Conservation (phyloP, 2,329 filamentous ascomycete genomes). For the Knufia petricola region DNA sequence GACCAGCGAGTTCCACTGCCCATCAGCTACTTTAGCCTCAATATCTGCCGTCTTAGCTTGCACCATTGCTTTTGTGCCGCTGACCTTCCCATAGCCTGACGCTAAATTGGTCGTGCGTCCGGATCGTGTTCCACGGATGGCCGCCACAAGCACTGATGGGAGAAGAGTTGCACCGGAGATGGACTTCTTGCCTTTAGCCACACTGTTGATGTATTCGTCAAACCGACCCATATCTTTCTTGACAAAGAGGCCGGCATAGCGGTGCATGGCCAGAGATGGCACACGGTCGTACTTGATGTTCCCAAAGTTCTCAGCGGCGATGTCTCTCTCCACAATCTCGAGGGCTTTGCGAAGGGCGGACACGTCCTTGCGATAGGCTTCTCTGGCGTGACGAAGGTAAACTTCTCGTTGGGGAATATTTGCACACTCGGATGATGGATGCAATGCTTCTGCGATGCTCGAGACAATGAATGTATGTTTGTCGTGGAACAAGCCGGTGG, state of each 20-base stretch:
- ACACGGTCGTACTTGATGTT: slow-evolving; percentile 50
- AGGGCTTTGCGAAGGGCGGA: slow-evolving; percentile 44
- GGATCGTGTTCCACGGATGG: neutral
- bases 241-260: slow-evolving; percentile 42
- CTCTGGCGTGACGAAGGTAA: slow-evolving; percentile 46
- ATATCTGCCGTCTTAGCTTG: slow-evolving; percentile 27
- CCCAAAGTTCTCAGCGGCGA: slow-evolving; percentile 38
- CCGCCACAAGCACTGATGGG: slow-evolving; percentile 41
- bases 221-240: slow-evolving; percentile 44
- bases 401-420: slow-evolving; percentile 34
- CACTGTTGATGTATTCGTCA: slow-evolving; percentile 39
- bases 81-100: slow-evolving; percentile 2
- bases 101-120: neutral
- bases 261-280: slow-evolving; percentile 49
- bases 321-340: slow-evolving; percentile 43
- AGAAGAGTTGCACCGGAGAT: slow-evolving; percentile 50
- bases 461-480: slow-evolving; percentile 48
- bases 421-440: slow-evolving; percentile 31
- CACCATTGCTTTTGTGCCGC: slow-evolving; percentile 20
- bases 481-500: slow-evolving; percentile 47
- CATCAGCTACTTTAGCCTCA: slow-evolving; percentile 33
- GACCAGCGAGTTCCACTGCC: slow-evolving; percentile 51
- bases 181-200: slow-evolving; percentile 38
- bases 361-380: slow-evolving; percentile 44
- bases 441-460: slow-evolving; percentile 48